Percentiles rank a stretch among this genome's conserved stretches.
Conservation (phyloP, 2,329 filamentous ascomycete genomes). For the Neofusicoccum umdonicola region DNA sequence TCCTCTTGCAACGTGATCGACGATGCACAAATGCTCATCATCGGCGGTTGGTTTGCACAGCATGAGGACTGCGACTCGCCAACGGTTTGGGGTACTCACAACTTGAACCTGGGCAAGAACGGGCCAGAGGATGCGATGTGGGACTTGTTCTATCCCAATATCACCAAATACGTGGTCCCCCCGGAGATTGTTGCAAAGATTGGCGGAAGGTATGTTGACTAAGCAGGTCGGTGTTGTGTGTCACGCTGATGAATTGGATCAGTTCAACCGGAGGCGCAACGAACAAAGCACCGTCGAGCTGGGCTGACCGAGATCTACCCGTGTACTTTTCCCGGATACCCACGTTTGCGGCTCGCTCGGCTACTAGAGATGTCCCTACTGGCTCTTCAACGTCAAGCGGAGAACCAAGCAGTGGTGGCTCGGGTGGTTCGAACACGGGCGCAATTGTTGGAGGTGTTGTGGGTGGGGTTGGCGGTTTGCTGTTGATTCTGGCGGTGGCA, state of each 20-base stretch:
- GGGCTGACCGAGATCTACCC: conserved; percentile 51
- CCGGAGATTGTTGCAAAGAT: conserved; percentile 50
- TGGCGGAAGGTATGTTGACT: conserved; percentile 34
- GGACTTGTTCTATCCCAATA: conserved; percentile 51
- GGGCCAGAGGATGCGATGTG: conserved; percentile 49
- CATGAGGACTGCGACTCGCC: conserved; percentile 53
- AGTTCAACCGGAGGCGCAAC: conserved; percentile 55
- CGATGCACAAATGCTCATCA: conserved; percentile 60
- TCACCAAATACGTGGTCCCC: conserved; percentile 57
- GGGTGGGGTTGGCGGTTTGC: conserved; percentile 36
- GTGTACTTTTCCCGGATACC: conserved; percentile 56
- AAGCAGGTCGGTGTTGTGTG: background rate
- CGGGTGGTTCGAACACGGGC: conserved; percentile 29
- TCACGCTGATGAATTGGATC: conserved; percentile 20
- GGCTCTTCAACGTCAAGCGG: conserved; percentile 24
- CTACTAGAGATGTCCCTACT: conserved; percentile 47
- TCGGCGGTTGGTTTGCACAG: conserved; percentile 59
- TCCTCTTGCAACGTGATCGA: conserved; percentile 57
- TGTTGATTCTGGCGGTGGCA: conserved; percentile 32
- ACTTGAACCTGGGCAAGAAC: conserved; percentile 54
- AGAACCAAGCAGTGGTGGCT: conserved; percentile 12
- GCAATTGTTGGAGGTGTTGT: conserved; percentile 42
- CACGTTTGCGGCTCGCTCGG: conserved; percentile 45
- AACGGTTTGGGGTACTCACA: conserved; percentile 55
- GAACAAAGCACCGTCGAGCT: conserved; percentile 49